A percentile compares a stretch with the other conserved stretches of the same genome.
Evolutionary conservation across 2,329 filamentous ascomycete species (phyloP).

Genomic region (Fusarium marasasianum): DNA sequence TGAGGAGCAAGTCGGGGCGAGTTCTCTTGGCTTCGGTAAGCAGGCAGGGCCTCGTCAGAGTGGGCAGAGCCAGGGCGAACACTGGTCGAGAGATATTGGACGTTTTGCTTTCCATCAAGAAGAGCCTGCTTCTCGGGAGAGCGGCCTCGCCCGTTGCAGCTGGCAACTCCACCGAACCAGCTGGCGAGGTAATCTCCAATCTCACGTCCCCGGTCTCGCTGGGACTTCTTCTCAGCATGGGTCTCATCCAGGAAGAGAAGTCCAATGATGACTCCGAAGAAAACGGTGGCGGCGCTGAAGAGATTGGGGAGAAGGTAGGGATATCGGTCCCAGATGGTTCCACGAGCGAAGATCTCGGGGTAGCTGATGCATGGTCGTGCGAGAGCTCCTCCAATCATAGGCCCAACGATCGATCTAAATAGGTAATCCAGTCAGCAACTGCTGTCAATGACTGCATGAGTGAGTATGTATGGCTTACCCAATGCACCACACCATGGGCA

Average conservation of each 20-base stretch:
- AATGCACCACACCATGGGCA: constrained; percentile 98
- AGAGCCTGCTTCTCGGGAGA: constrained; percentile 69
- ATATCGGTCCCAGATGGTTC: constrained; percentile 83
- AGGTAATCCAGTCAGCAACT: constrained; percentile 42
- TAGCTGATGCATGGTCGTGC: constrained; percentile 88
- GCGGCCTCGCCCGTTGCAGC: constrained; percentile 50
- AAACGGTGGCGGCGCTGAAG: constrained; percentile 83
- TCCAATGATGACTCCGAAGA: constrained; percentile 79
- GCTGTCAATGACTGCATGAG: not conserved
- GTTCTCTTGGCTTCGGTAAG: constrained; percentile 71
- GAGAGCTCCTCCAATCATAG: constrained; percentile 88
- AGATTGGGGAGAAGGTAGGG: constrained; percentile 93
- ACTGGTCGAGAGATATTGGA: constrained; percentile 62
- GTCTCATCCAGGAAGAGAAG: constrained; percentile 94
- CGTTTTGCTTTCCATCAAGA: constrained; percentile 68
- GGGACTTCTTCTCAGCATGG: constrained; percentile 81
- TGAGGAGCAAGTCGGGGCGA: constrained; percentile 58
- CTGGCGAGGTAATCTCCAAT: constrained; percentile 75
- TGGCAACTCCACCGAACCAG: constrained; percentile 47
- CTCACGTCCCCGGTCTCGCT: constrained; percentile 79
- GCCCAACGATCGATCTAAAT: constrained; percentile 85
- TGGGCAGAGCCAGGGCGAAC: constrained; percentile 11
- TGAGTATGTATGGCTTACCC: constrained; percentile 64
- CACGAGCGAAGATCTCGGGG: constrained; percentile 74
- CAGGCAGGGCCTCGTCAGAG: constrained; percentile 67